phyloP scores from a whole-genome alignment of 2,329 filamentous ascomycete species.

The Nigrograna mackinnonii region DNA sequence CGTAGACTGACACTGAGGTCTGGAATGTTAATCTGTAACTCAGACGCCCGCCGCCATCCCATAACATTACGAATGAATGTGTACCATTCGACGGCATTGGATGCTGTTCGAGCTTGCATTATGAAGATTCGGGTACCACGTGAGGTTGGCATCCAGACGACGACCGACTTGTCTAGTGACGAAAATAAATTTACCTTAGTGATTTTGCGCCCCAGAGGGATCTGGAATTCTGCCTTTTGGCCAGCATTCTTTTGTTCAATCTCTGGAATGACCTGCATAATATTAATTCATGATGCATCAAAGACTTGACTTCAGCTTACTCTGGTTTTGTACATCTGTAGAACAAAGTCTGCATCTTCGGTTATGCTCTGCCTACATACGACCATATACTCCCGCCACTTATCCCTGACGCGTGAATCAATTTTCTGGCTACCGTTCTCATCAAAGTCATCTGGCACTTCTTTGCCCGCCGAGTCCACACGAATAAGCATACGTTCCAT shows the following conservation, averaged over 20 bases:
- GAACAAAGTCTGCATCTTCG: slow-evolving; percentile 57
- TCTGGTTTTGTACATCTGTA: slow-evolving; percentile 65
- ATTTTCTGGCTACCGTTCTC: slow-evolving; percentile 65
- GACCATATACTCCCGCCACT: slow-evolving; percentile 67
- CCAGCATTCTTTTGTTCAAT: slow-evolving; percentile 56
- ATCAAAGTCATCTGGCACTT: slow-evolving; percentile 63
- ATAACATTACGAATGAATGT: slow-evolving; percentile 65
- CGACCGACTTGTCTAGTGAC: slow-evolving; percentile 68
- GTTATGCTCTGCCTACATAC: slow-evolving; percentile 63
- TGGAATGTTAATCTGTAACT: slow-evolving; percentile 64
- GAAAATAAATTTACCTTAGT: slow-evolving; percentile 67
- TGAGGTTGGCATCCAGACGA: slow-evolving; percentile 61
- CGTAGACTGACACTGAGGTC: slow-evolving; percentile 63
- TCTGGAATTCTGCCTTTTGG: slow-evolving; percentile 60
- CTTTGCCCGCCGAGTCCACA: slow-evolving; percentile 57
- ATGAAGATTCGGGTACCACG: slow-evolving; percentile 62
- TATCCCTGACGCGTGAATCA: slow-evolving; percentile 62
- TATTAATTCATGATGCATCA: slow-evolving; percentile 7
- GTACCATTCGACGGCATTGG: slow-evolving; percentile 69
- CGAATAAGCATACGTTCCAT: slow-evolving; percentile 71
- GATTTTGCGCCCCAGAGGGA: slow-evolving; percentile 57
- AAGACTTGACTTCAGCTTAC: slow-evolving; percentile 26
- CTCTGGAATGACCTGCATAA: slow-evolving; percentile 60
- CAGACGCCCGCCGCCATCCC: slow-evolving; percentile 60
- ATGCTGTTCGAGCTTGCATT: slow-evolving; percentile 63